Conservation (phyloP, 495 filamentous ascomycete species). For the Talaromyces proteolyticus region DNA sequence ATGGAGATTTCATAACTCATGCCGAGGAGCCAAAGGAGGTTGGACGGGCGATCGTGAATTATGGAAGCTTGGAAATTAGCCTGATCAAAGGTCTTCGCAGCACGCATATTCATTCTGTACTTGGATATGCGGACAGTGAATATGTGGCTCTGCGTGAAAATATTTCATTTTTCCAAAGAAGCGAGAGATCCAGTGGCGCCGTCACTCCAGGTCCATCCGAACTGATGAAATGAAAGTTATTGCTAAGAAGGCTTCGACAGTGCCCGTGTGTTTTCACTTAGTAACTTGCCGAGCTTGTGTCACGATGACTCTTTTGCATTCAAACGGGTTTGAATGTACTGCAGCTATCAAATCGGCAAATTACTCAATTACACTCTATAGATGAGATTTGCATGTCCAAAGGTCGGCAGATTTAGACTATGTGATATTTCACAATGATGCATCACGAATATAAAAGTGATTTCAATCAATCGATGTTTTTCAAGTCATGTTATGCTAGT, state of each 20-base stretch:
- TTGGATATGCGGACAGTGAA: slow-evolving; percentile 92
- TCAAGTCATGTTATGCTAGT: neutral
- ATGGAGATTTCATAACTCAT: slow-evolving; percentile 38
- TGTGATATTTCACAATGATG: too few species aligned
- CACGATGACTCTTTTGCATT: too few species aligned
- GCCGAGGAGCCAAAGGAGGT: slow-evolving; percentile 62
- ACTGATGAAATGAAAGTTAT: neutral
- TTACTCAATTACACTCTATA: too few species aligned
- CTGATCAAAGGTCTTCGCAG: slow-evolving; percentile 82
- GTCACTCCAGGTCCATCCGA: slow-evolving; percentile 25
- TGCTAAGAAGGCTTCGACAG: neutral
- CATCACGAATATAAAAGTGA: neutral
- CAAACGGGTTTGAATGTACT: too few species aligned
- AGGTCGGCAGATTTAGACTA: too few species aligned
- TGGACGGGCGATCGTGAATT: slow-evolving; percentile 89
- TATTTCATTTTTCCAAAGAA: slow-evolving; percentile 59
- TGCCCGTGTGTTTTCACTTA: too few species aligned
- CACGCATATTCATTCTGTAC: slow-evolving; percentile 63
- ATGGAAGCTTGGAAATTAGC: slow-evolving; percentile 74
- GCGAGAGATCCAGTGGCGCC: slow-evolving; percentile 25
- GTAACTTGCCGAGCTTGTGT: too few species aligned
- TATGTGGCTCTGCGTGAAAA: slow-evolving; percentile 90
- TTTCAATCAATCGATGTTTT: neutral
- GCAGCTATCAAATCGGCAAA: too few species aligned
- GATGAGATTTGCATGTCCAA: too few species aligned